Evolutionary conservation across 2,329 filamentous ascomycete species (phyloP).

Genomic region (Apiospora marii): DNA sequence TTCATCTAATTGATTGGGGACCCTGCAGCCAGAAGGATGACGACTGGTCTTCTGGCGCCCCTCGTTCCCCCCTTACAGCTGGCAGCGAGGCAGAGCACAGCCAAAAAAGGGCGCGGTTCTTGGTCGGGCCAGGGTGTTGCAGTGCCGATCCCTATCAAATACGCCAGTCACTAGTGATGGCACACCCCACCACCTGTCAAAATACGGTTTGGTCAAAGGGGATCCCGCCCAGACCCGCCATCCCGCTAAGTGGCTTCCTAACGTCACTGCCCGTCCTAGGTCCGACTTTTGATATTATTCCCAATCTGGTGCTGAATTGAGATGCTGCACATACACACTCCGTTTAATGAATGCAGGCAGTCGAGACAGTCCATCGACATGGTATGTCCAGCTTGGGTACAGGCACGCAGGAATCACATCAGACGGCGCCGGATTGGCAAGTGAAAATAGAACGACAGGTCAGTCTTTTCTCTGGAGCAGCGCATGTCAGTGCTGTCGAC

Average conservation of each 20-base stretch:
- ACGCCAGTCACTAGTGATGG: conserved; percentile 9
- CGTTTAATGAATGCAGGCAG: no score
- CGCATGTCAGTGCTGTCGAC: neutral
- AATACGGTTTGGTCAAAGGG: conserved; percentile 6
- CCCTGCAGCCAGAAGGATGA: conserved; percentile 21
- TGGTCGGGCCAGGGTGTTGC: neutral
- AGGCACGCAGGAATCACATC: neutral
- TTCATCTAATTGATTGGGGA: conserved; percentile 3
- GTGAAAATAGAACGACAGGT: neutral
- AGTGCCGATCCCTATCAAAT: conserved; percentile 16
- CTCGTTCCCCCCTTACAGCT: neutral
- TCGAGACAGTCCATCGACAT: no score
- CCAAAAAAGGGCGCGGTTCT: neutral
- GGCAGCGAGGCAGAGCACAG: neutral
- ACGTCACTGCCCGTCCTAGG: neutral
- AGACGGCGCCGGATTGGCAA: no score
- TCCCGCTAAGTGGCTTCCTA: conserved; percentile 3
- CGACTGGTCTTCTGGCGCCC: neutral
- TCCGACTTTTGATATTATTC: no score
- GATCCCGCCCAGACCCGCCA: neutral
- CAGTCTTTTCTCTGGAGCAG: neutral
- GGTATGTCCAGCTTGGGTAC: no score
- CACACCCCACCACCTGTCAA: neutral
- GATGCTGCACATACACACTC: no score
- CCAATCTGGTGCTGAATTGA: no score